Conservation (phyloP, 148 eudicot genomes). For the Rhododendron ferrugineum region DNA sequence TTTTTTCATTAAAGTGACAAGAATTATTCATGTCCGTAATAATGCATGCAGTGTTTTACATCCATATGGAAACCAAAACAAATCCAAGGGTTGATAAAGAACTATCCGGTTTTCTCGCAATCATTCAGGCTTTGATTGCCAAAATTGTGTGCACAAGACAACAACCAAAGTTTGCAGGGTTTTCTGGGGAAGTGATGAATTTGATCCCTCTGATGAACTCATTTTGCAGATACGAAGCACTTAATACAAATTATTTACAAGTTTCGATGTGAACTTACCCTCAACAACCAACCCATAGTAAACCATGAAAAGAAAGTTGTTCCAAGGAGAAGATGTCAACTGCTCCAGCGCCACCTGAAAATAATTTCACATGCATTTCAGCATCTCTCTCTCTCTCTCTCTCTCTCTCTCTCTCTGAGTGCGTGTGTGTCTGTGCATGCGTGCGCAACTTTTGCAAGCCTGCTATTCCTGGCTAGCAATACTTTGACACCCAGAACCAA, state of each 20-base stretch:
- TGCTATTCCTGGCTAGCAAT: background rate
- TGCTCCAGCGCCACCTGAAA: slow-evolving; percentile 82
- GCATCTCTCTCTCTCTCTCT: background rate
- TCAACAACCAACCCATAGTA: slow-evolving; percentile 73
- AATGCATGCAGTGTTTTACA: background rate
- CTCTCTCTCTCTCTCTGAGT: no score
- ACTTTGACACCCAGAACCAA: background rate
- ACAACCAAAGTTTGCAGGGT: background rate
- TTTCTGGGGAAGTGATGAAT: background rate
- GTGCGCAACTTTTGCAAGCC: background rate
- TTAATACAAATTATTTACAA: background rate
- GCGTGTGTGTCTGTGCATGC: background rate
- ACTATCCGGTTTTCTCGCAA: background rate
- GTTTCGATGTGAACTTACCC: slow-evolving; percentile 35
- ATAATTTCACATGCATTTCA: slow-evolving; percentile 2
- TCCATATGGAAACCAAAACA: background rate
- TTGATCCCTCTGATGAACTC: background rate
- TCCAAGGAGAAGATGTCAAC: slow-evolving; percentile 73
- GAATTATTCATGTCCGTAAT: background rate
- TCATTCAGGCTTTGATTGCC: background rate
- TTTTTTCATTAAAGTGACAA: background rate
- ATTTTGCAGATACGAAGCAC: background rate
- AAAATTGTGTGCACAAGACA: background rate
- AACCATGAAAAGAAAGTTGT: slow-evolving; percentile 75
- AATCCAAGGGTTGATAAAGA: background rate